Evolutionary conservation across 2,329 filamentous ascomycete species (phyloP).

Genomic region (Tolypocladium pustulatum): DNA sequence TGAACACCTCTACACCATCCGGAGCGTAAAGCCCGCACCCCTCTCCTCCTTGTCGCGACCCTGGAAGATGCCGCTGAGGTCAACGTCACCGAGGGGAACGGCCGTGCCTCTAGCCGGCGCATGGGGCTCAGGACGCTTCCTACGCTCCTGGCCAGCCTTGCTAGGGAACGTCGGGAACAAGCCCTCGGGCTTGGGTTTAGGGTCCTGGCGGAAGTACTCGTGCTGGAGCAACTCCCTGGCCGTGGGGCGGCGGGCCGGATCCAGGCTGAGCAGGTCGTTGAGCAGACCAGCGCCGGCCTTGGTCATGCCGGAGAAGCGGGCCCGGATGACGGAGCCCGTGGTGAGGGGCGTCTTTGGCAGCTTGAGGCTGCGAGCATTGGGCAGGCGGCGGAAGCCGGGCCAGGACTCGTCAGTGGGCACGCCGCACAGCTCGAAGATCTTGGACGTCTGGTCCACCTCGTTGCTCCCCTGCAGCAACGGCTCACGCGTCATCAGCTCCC

Average conservation of each 20-base stretch:
- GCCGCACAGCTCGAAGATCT: conserved; percentile 84
- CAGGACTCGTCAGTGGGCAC: conserved; percentile 73
- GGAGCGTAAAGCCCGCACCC: conserved; percentile 55
- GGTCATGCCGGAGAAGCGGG: conserved; percentile 75
- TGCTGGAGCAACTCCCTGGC: conserved; percentile 68
- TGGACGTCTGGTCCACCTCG: conserved; percentile 80
- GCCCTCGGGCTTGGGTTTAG: conserved; percentile 76
- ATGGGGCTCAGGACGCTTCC: conserved; percentile 62
- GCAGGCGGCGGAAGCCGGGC: conserved; percentile 78
- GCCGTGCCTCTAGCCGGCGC: conserved; percentile 71
- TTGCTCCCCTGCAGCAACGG: conserved; percentile 81
- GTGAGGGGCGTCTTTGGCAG: conserved; percentile 42
- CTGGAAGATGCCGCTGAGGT: conserved; percentile 64
- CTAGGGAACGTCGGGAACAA: conserved; percentile 97
- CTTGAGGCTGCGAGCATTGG: conserved; percentile 72
- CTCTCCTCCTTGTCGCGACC: conserved; percentile 53
- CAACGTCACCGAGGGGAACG: conserved; percentile 41
- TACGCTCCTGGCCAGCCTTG: conserved; percentile 83
- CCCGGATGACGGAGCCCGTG: conserved; percentile 49
- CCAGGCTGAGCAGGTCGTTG: conserved; percentile 57
- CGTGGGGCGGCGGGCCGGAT: conserved; percentile 61
- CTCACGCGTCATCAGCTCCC: conserved; percentile 74
- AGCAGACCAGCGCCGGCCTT: conserved; percentile 62
- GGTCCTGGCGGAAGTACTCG: conserved; percentile 80
- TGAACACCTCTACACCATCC: conserved; percentile 35